phyloP scores from a whole-genome alignment of 1,284 basidiomycete species.

The Kwoniella shivajii region DNA sequence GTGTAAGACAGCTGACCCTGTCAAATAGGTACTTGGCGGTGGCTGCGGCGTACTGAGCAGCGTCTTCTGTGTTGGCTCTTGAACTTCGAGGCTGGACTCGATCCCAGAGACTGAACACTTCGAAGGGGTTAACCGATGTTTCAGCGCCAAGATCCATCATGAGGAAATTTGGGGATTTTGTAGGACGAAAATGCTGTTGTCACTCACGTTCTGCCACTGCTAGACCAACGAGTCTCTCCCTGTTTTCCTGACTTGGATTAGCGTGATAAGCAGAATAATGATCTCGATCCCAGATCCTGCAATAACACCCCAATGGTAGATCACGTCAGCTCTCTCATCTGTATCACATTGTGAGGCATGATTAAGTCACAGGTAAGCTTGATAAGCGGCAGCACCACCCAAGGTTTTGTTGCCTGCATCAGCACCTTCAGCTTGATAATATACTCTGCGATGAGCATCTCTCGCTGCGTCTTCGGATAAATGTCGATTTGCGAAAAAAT shows the following conservation, averaged over 20 bases:
- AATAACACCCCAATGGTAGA: background rate
- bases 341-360: background rate
- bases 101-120: constrained; percentile 49
- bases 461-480: constrained; percentile 42
- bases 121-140: too few relatives aligned
- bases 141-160: too few relatives aligned
- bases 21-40: constrained; percentile 51
- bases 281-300: constrained; percentile 47
- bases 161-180: too few relatives aligned
- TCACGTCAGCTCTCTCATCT: background rate
- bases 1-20: constrained; percentile 22
- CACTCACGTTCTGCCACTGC: constrained; percentile 49
- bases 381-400: constrained; percentile 50
- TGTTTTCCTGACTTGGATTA: constrained; percentile 37
- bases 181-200: too few relatives aligned
- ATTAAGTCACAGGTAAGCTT: constrained; percentile 45
- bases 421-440: constrained; percentile 35
- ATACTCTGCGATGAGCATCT: constrained; percentile 44
- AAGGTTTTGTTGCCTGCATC: constrained; percentile 44
- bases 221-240: constrained; percentile 42
- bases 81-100: constrained; percentile 32
- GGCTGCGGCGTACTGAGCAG: constrained; percentile 47
- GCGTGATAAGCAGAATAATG: constrained; percentile 42
- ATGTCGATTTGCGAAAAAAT: constrained; percentile 43
- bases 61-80: constrained; percentile 34